Percentiles rank a stretch among this genome's conserved stretches.
Conservation (phyloP, 1,284 basidiomycete species). For the Dichomitus squalens region DNA sequence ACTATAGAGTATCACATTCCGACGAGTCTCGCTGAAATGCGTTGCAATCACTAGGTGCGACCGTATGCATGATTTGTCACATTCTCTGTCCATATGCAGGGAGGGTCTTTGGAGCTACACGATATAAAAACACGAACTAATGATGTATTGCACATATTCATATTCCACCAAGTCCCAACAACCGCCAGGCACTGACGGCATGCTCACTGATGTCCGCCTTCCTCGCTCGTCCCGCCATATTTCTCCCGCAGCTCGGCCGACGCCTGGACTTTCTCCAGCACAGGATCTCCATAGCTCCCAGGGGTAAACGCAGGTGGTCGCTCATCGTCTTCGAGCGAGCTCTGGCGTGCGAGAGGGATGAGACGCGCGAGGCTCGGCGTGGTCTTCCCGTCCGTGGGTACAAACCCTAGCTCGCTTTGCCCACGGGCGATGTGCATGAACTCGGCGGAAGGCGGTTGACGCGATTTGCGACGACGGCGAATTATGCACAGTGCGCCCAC, state of each 20-base stretch:
- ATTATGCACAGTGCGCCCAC: no score
- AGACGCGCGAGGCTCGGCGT: not conserved
- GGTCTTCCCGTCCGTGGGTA: not conserved
- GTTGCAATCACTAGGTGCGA: no score
- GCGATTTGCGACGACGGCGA: not conserved
- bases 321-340: conserved; percentile 23
- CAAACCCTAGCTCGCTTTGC: not conserved
- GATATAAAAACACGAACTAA: no score
- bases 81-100: no score
- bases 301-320: conserved; percentile 29
- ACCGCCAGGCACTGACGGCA: no score
- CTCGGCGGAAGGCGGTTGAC: conserved; percentile 26
- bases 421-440: conserved; percentile 25
- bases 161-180: no score
- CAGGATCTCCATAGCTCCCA: conserved; percentile 26
- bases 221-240: conserved; percentile 4
- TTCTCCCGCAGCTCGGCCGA: conserved; percentile 25
- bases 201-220: not conserved
- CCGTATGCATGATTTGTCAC: no score
- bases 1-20: no score
- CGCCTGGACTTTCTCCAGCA: conserved; percentile 31
- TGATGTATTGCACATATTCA: no score
- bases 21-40: no score
- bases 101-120: no score
- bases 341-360: conserved; percentile 13